A percentile compares a stretch with the other conserved stretches of the same genome.
Evolutionary conservation across 2,329 filamentous ascomycete species (phyloP).

Genomic region (Colletotrichum sojae): DNA sequence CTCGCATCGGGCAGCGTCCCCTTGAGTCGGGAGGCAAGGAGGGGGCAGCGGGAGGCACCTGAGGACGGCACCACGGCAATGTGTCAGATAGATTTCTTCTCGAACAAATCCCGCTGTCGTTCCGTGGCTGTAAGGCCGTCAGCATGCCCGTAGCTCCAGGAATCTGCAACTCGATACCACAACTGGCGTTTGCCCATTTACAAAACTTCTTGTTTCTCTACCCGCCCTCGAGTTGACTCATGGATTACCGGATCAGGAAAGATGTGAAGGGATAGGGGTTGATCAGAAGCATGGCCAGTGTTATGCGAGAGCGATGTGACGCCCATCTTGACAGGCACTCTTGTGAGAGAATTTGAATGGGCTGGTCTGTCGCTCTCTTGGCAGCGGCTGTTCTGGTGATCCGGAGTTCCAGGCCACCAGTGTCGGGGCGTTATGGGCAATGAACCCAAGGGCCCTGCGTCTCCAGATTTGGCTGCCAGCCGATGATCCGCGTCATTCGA

Average conservation of each 20-base stretch:
- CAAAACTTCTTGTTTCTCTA: conserved; percentile 13
- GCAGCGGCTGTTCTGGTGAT: conserved; percentile 6
- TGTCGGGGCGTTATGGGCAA: conserved; percentile 19
- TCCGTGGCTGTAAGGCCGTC: not conserved
- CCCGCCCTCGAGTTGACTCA: conserved; percentile 9
- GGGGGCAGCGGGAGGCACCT: not conserved
- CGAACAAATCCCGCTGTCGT: conserved; percentile 27
- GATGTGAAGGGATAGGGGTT: not conserved
- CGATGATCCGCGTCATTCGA: conserved; percentile 7
- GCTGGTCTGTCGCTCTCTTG: conserved; percentile 18
- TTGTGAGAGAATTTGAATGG: conserved; percentile 1
- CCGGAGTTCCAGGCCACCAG: not conserved
- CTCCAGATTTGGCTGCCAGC: conserved; percentile 15
- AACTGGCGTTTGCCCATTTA: conserved; percentile 21
- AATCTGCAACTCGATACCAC: conserved; percentile 26
- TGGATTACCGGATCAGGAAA: conserved; percentile 14
- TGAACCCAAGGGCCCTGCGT: conserved; percentile 25
- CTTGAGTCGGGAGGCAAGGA: not conserved
- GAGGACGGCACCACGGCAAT: conserved; percentile 3
- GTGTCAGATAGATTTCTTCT: conserved; percentile 25
- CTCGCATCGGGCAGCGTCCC: conserved; percentile 26
- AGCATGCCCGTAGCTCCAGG: not conserved
- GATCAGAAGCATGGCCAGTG: not conserved
- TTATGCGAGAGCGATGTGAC: conserved; percentile 3
- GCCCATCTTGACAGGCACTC: conserved; percentile 11